phyloP scores from a whole-genome alignment of 2,329 filamentous ascomycete genomes.

The Helicocarpus griseus region DNA sequence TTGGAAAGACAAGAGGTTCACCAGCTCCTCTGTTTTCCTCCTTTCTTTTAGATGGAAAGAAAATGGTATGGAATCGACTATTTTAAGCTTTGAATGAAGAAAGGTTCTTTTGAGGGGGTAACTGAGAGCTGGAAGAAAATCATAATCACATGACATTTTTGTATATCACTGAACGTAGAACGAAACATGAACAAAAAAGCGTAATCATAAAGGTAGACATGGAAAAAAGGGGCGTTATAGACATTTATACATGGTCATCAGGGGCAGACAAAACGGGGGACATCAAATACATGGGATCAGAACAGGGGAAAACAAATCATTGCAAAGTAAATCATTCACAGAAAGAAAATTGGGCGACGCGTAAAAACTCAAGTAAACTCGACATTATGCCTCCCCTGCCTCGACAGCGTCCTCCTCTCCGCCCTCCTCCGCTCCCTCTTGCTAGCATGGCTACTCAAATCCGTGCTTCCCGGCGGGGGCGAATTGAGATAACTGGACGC shows the following conservation, averaged over 20 bases:
- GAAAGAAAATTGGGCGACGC: background rate
- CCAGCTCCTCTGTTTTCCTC: no score
- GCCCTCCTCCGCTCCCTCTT: slow-evolving; percentile 45
- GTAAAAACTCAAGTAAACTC: slow-evolving; percentile 36
- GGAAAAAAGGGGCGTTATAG: background rate
- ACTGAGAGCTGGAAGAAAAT: no score
- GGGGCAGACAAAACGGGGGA: slow-evolving; percentile 2
- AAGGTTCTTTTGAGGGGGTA: no score
- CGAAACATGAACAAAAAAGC: no score
- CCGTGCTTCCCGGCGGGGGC: slow-evolving; percentile 34
- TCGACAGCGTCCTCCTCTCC: slow-evolving; percentile 40
- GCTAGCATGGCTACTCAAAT: slow-evolving; percentile 43
- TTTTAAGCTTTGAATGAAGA: no score
- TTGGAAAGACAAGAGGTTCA: no score
- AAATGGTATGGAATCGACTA: no score
- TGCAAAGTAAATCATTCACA: background rate
- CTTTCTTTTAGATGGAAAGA: no score
- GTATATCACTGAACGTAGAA: no score
- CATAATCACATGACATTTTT: no score
- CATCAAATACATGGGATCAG: background rate
- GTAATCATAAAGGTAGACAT: background rate
- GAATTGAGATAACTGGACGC: slow-evolving; percentile 30
- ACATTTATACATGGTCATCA: background rate
- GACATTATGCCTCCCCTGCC: slow-evolving; percentile 36
- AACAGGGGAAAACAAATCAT: background rate